Evolutionary conservation across 1,139 yeast genomes (phyloP).

Genomic region (Trichomonascaceae sp.): DNA sequence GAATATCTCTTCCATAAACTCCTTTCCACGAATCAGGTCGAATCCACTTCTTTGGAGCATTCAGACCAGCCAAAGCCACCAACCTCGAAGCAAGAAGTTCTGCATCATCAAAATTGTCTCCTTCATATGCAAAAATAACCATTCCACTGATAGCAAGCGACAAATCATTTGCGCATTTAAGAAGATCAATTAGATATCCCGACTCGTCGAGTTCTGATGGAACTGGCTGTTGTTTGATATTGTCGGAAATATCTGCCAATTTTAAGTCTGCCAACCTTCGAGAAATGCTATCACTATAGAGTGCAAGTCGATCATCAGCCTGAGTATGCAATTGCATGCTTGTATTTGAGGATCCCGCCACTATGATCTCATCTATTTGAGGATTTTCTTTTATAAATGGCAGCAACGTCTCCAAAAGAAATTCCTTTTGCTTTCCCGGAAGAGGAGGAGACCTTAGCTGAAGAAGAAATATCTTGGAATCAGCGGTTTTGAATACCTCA

Average conservation of each 20-base stretch:
- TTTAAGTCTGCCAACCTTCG: slow-evolving; percentile 21
- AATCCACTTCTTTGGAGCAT: slow-evolving; percentile 32
- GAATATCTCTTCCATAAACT: slow-evolving; percentile 71
- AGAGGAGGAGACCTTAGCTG: slow-evolving; percentile 85
- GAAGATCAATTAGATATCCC: slow-evolving; percentile 27
- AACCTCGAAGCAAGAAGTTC: slow-evolving; percentile 44
- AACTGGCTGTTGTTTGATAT: slow-evolving; percentile 2
- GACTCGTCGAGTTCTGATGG: slow-evolving; percentile 26
- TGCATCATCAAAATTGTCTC: slow-evolving; percentile 80
- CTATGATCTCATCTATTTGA: slow-evolving; percentile 36
- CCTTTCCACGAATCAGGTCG: slow-evolving; percentile 80
- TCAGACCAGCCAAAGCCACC: slow-evolving; percentile 31
- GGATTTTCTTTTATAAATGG: slow-evolving; percentile 40
- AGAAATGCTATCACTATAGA: slow-evolving; percentile 15
- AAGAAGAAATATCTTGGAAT: slow-evolving; percentile 42
- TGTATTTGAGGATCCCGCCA: slow-evolving; percentile 70
- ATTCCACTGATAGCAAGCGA: slow-evolving; percentile 18
- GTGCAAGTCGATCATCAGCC: slow-evolving; percentile 10
- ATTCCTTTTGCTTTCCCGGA: slow-evolving; percentile 51
- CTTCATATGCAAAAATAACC: slow-evolving; percentile 67
- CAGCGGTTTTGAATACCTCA: slow-evolving; percentile 37
- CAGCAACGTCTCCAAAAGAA: slow-evolving; percentile 47
- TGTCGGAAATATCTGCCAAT: slow-evolving; percentile 10
- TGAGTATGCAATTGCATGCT: slow-evolving; percentile 24
- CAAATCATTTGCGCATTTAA: slow-evolving; percentile 13